phyloP scores from a whole-genome alignment of 2,329 filamentous ascomycete genomes.

The Diaporthe nobilis region DNA sequence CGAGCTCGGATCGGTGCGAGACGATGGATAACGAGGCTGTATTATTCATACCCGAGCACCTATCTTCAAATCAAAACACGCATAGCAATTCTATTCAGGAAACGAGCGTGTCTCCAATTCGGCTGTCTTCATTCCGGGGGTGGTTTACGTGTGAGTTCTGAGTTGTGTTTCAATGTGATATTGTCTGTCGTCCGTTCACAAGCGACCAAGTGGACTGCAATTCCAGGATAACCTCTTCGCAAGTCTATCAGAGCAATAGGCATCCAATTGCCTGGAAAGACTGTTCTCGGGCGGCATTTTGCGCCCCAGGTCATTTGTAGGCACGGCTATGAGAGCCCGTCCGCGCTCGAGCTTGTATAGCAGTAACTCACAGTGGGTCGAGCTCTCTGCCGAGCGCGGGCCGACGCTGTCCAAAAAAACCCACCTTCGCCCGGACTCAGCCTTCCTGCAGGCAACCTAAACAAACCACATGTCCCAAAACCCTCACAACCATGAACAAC shows the following conservation, averaged over 20 bases:
- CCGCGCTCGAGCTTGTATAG: not conserved
- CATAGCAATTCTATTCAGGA: not conserved
- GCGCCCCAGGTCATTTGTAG: not conserved
- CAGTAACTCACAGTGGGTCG: not conserved
- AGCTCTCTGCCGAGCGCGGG: constrained; percentile 42
- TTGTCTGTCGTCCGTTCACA: no score
- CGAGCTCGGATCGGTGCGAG: not conserved
- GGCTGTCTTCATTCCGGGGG: not conserved
- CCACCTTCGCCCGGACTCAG: constrained; percentile 5
- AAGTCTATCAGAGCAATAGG: no score
- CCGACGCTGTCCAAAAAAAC: constrained; percentile 30
- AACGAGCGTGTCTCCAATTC: not conserved
- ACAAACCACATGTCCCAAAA: constrained; percentile 24
- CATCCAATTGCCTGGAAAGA: not conserved
- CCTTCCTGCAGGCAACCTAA: constrained; percentile 1
- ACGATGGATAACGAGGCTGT: not conserved
- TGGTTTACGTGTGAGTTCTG: not conserved
- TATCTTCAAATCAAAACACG: not conserved
- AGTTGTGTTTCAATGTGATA: not conserved
- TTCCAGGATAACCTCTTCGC: no score
- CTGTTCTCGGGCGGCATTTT: not conserved
- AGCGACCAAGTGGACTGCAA: not conserved
- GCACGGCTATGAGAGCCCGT: not conserved
- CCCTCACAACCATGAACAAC: constrained; percentile 66
- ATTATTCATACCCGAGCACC: constrained; percentile 3